These are phyloP conservation scores for Cutaneotrichosporon cavernicola DNA, from an alignment of 1,284 basidiomycete genomes.

Conservation along the genomic window DNA sequence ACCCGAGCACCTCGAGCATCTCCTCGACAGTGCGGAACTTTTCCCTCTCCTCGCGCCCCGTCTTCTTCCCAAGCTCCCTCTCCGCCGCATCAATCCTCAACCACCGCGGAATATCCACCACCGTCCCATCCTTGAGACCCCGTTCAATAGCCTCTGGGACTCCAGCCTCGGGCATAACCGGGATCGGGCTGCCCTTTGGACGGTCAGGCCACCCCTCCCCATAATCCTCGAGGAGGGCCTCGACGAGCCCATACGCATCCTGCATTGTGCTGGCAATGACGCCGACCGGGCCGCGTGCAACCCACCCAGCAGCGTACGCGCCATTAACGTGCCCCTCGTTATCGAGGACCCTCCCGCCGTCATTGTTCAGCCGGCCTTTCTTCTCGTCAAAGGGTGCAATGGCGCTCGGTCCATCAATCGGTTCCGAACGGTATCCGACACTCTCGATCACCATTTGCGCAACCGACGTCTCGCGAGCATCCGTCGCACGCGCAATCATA, in stretches of 20 bases:
- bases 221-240: conserved; percentile 41
- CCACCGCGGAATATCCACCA: conserved; percentile 47
- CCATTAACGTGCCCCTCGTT: conserved; percentile 56
- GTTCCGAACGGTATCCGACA: conserved; percentile 80
- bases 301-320: conserved; percentile 93
- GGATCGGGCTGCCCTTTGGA: conserved; percentile 10
- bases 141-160: conserved; percentile 32
- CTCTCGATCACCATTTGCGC: conserved; percentile 84
- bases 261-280: conserved; percentile 94
- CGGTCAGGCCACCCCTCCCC: conserved; percentile 10
- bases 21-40: conserved; percentile 59
- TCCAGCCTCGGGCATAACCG: conserved; percentile 28
- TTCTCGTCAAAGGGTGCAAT: conserved; percentile 52
- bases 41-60: conserved; percentile 40
- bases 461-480: conserved; percentile 57
- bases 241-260: conserved; percentile 67
- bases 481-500: conserved; percentile 63
- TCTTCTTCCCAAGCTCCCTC: conserved; percentile 29
- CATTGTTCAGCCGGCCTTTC: conserved; percentile 49
- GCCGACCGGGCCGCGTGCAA: conserved; percentile 84
- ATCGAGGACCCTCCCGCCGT: conserved; percentile 49
- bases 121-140: conserved; percentile 30
- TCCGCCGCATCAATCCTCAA: conserved; percentile 44
- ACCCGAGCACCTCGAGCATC: conserved; percentile 55
- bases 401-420: conserved; percentile 46